phyloP scores from a whole-genome alignment of 768 basidiomycete genomes.

The Rhodotorula babjevae region DNA sequence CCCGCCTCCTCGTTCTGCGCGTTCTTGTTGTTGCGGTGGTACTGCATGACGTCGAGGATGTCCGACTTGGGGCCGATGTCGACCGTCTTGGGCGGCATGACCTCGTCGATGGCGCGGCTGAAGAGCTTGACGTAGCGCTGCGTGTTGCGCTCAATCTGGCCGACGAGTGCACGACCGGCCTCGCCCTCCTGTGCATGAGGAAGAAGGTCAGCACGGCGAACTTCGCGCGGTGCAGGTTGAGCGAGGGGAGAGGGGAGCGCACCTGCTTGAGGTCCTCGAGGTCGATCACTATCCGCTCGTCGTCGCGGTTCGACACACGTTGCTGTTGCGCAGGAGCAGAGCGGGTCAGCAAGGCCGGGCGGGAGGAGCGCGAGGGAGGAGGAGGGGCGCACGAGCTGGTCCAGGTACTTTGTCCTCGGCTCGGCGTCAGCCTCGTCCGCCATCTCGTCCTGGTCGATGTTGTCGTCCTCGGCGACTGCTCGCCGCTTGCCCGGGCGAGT shows the following conservation, averaged over 20 bases:
- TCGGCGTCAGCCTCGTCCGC: conserved; percentile 13
- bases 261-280: conserved; percentile 60
- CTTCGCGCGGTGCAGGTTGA: too few relatives aligned
- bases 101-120: conserved; percentile 79
- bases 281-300: conserved; percentile 80
- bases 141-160: conserved; percentile 74
- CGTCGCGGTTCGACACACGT: conserved; percentile 87
- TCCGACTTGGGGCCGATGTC: conserved; percentile 88
- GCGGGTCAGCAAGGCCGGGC: conserved; percentile 2
- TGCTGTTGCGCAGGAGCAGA: conserved; percentile 55
- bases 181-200: conserved; percentile 51
- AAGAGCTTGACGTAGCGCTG: conserved; percentile 86
- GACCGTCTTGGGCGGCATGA: conserved; percentile 78
- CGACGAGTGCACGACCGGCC: conserved; percentile 60
- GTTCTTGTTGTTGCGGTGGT: conserved; percentile 85
- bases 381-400: conserved; percentile 62
- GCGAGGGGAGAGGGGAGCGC: background rate
- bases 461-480: background rate
- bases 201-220: background rate
- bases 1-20: conserved; percentile 65
- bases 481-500: conserved; percentile 19
- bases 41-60: conserved; percentile 92
- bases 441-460: background rate
- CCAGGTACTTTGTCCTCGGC: conserved; percentile 63
- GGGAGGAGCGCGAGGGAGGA: background rate